These are phyloP conservation scores for Citrus mangshanensis DNA, from an alignment of 345 rosid genomes.

Conservation along the genomic window DNA sequence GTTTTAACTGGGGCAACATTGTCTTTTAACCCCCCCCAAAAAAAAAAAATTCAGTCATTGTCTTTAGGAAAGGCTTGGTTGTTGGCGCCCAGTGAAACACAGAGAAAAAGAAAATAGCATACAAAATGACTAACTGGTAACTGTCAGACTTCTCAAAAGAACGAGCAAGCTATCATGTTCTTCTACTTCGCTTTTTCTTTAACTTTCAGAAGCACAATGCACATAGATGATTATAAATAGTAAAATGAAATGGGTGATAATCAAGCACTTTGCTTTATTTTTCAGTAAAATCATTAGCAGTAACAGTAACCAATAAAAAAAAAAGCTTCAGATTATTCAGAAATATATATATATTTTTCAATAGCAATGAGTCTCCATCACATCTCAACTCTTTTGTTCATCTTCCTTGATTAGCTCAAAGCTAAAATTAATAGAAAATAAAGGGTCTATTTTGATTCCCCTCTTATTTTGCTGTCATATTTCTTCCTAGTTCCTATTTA, in stretches of 20 bases:
- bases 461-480: background rate
- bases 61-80: background rate
- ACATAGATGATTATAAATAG: background rate
- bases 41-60: background rate
- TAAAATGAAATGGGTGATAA: slow-evolving; percentile 2
- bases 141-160: slow-evolving; percentile 9
- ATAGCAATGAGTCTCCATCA: slow-evolving; percentile 13
- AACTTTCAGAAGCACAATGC: background rate
- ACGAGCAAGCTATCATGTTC: slow-evolving; percentile 6
- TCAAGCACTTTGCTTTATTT: slow-evolving; percentile 15
- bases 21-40: background rate
- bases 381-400: background rate
- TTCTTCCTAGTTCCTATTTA: background rate
- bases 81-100: background rate
- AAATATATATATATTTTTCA: slow-evolving; percentile 2
- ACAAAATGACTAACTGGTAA: background rate
- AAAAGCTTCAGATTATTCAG: slow-evolving; percentile 16
- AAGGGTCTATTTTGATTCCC: background rate
- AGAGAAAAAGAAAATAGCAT: slow-evolving; percentile 5
- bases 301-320: background rate
- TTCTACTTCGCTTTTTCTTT: background rate
- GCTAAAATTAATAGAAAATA: background rate
- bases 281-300: slow-evolving; percentile 29
- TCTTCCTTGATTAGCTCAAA: background rate
- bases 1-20: background rate